Evolutionary conservation across 1,139 yeast species (phyloP).

Genomic region (Kluyveromyces sp.): DNA sequence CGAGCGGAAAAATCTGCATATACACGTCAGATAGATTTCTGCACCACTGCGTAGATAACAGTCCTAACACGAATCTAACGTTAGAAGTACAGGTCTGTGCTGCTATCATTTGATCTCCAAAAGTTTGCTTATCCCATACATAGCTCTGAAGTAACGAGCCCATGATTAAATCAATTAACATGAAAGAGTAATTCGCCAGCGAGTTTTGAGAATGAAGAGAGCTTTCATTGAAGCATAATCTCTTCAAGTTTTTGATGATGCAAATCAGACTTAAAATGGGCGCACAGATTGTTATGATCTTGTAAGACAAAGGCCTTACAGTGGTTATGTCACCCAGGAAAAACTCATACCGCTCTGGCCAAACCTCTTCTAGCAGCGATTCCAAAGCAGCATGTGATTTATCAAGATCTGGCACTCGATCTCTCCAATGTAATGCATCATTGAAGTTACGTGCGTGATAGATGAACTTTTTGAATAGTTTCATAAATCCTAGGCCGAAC

Average conservation of each 20-base stretch:
- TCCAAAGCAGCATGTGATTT: neutral
- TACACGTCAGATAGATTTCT: neutral
- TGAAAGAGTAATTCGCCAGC: neutral
- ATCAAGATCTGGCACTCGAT: conserved; percentile 2
- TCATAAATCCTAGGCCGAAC: neutral
- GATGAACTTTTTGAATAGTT: conserved; percentile 1
- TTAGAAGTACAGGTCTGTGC: neutral
- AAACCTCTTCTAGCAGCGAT: neutral
- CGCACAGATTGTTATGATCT: neutral
- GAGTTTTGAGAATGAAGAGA: neutral
- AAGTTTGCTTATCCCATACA: neutral
- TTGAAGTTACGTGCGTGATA: neutral
- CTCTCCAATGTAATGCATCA: neutral
- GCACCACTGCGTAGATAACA: conserved; percentile 1
- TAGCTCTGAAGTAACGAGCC: neutral
- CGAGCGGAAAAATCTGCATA: neutral
- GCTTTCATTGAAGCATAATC: conserved; percentile 1
- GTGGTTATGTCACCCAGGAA: neutral
- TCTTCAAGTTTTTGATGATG: neutral
- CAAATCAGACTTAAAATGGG: neutral
- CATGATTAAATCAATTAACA: neutral
- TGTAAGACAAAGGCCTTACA: neutral
- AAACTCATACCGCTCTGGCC: conserved; percentile 5
- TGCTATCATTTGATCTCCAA: neutral
- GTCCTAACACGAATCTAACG: neutral